Base-by-base conservation (phyloP, 768 basidiomycete genomes). In the Boletus eberwhitei region DNA sequence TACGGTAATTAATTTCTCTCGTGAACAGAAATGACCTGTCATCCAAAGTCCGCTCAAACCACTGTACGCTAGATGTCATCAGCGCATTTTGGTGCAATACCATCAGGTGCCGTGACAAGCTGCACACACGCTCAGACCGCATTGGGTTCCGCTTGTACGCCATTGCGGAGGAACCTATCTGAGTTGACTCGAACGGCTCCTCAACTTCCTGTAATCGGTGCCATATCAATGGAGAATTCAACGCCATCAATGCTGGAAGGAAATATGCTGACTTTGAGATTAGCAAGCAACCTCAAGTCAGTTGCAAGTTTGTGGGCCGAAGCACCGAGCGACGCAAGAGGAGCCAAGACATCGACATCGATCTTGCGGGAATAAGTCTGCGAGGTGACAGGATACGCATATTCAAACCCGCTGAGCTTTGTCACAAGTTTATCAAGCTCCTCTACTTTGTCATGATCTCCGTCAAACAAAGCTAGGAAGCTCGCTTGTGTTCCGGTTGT, bases 111-210 rank as follows among this genome's bases (percentile, higher is more conserved):
- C 97, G 79, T n/a, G 95, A 80, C 50, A 99, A 83, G 65, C 90
- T 93, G 80, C 97, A 99, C 42, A 97, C 89, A 38, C 97, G 88
- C 74, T 99, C 97, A 53, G 86, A 95, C 53, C 97, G 91, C 97
- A 99, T 99, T 8, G 97, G 97, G 73, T 99, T 98, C 52, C 96
- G 84, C 76, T 98, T 98, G 83, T 98, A 98, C 9, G 96, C 96
- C 96, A 98, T 98, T 1, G 94, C 94, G 1, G 89, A 93, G 11
- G 89, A 90, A 8, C 97, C 97, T 61, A 98, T 99, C 75, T 99
- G 97, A 19, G 96, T 96, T 49, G 93, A 90, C 73, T 99, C 96
- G 72, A 98, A 98, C 0, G 97, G 97, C 69, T 99, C 97, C 74
- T 99, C 97, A 42, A 99, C 80, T 84, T 98, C 97, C 86, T 90